Evolutionary conservation across 371 early-diverging fungal genomes (phyloP), one percentile per base, ranked within the genome.

Genomic region (Apophysomyces variabilis): DNA sequence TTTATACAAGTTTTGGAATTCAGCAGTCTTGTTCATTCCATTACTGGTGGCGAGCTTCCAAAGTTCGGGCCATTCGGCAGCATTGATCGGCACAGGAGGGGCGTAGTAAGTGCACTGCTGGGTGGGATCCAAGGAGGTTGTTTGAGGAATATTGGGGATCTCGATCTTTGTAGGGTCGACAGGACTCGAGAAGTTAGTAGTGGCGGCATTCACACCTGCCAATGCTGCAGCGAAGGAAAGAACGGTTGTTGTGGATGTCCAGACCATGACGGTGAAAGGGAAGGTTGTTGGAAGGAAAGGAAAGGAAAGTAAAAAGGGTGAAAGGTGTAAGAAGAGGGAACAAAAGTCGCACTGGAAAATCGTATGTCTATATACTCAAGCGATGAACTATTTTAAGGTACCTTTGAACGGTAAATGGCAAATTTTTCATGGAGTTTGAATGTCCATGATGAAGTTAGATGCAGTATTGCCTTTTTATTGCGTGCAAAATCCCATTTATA

Each of bases 1-100:
- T 60, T 79, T 76, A 69, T 83, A 79, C 12, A 83, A 44, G 11
- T 68, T 61, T 35, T 68, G 61, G 77, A 79, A 83, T 57, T 83
- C 83, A 39, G 73, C 70, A 36, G 69, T 64, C 18, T 69, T 66
- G 66, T 71, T 78, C 80, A 79, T 83, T 60, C 77, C 77, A 58
- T 82, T 82, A 60, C 72, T 71, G n/a, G 80, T 79, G 41, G 83
- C 83, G 57, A 76, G 69, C 21, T 73, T 73, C 83, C 83, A 83
- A 11, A 73, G 62, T 41, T 65, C 75, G 18, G 83, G 83, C 82
- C 82, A 82, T 66, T 82, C 79, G 21, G 69, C 76, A 1, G 61
- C 43, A 46, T 79, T 72, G 57, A 64, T 67, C 35, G 66, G 65
- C 38, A 76, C 76, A 12, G 61, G 46, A 9, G 70, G 63, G 13